Percentiles rank a stretch among this genome's conserved stretches.
These are phyloP conservation scores for Talaromyces adpressus DNA, from an alignment of 495 filamentous ascomycete genomes.

Conservation along the genomic window DNA sequence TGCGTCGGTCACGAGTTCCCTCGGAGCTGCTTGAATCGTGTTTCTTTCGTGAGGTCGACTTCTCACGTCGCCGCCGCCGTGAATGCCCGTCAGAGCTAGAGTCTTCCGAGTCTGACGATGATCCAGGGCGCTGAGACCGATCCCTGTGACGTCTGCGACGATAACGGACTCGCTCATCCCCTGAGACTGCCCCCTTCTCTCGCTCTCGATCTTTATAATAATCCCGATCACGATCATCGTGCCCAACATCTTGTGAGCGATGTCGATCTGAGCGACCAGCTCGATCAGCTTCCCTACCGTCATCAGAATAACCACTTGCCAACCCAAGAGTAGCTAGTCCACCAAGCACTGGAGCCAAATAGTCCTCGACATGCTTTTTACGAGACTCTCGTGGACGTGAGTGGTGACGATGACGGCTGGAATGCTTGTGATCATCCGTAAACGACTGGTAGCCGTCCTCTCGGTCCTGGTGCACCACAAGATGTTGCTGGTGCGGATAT, in stretches of 20 bases:
- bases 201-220: not conserved
- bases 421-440: conserved; percentile 20
- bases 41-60: conserved; percentile 18
- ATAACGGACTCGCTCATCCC: conserved; percentile 4
- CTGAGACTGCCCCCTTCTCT: not conserved
- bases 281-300: conserved; percentile 25
- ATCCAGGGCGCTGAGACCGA: conserved; percentile 22
- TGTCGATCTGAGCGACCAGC: conserved; percentile 6
- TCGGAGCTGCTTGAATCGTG: conserved; percentile 16
- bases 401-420: conserved; percentile 20
- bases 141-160: conserved; percentile 18
- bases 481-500: conserved; percentile 24
- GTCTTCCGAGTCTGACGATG: conserved; percentile 22
- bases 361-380: conserved; percentile 12
- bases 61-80: conserved; percentile 28
- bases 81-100: conserved; percentile 33
- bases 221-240: conserved; percentile 1
- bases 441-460: conserved; percentile 32
- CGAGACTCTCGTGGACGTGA: conserved; percentile 18
- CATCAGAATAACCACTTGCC: conserved; percentile 30
- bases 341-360: conserved; percentile 15
- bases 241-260: conserved; percentile 1
- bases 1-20: conserved; percentile 8
- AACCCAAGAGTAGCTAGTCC: conserved; percentile 37
- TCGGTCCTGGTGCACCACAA: conserved; percentile 32